These are phyloP conservation scores for Aeschynomene evenia DNA, from an alignment of 306 rosid genomes.

Conservation along the genomic window DNA sequence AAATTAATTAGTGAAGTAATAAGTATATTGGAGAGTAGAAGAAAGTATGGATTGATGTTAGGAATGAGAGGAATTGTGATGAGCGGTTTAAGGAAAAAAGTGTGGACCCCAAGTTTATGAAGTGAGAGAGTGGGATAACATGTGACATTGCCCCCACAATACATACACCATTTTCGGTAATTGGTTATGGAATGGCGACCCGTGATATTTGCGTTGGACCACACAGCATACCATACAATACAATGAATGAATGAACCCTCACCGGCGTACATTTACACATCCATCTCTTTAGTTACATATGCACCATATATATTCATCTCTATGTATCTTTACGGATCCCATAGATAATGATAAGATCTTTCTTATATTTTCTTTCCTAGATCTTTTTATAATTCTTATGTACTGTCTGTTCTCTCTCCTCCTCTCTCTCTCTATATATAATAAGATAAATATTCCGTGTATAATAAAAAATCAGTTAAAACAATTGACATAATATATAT, in stretches of 20 bases:
- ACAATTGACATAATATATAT: too few relatives aligned
- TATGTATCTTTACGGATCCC: too few relatives aligned
- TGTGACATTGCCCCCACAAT: slow-evolving; percentile 27
- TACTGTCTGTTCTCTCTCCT: background rate
- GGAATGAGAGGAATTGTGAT: background rate
- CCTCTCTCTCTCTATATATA: too few relatives aligned
- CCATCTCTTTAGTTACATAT: background rate
- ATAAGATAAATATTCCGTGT: too few relatives aligned
- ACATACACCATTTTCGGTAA: slow-evolving; percentile 16
- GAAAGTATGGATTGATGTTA: too few relatives aligned
- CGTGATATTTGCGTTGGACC: slow-evolving; percentile 27
- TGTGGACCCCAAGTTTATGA: slow-evolving; percentile 3
- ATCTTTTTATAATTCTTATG: background rate
- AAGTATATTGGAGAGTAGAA: too few relatives aligned
- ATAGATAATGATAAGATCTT: slow-evolving; percentile 8
- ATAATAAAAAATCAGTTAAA: too few relatives aligned
- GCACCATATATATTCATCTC: slow-evolving; percentile 15
- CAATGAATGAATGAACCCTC: slow-evolving; percentile 9
- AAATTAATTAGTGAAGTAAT: too few relatives aligned
- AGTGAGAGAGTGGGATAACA: background rate
- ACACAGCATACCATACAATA: slow-evolving; percentile 7
- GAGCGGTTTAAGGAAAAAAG: background rate
- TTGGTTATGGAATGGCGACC: slow-evolving; percentile 3
- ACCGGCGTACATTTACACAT: background rate
- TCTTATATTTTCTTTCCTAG: background rate